A percentile compares a stretch with the other conserved stretches of the same genome.
These are phyloP conservation scores for Paecilomyces sp. DNA, from an alignment of 2,329 filamentous ascomycete species.

Conservation along the genomic window DNA sequence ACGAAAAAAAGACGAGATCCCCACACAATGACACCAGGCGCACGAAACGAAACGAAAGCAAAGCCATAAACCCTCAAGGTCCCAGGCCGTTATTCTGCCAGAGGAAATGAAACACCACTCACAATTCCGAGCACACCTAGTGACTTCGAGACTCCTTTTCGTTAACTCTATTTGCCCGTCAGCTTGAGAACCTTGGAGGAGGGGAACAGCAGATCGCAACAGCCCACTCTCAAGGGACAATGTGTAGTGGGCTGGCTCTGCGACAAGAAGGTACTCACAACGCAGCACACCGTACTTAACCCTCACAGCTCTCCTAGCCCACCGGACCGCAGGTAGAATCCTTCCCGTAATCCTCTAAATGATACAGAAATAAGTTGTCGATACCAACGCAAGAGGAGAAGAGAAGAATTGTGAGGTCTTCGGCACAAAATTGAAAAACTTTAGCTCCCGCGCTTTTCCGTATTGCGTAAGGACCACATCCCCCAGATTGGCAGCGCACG, in stretches of 20 bases:
- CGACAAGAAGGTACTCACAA: conserved; percentile 12
- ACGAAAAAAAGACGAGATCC: neutral
- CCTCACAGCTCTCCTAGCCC: conserved; percentile 18
- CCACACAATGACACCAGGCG: neutral
- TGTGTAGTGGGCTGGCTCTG: conserved; percentile 17
- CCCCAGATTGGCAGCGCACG: conserved; percentile 12
- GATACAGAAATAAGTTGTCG: conserved; percentile 1
- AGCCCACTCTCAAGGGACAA: conserved; percentile 18
- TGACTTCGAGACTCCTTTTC: neutral
- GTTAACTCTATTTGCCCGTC: neutral
- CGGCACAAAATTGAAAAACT: conserved; percentile 19
- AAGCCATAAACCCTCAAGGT: neutral
- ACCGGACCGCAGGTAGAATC: conserved; percentile 11
- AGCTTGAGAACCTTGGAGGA: conserved; percentile 18
- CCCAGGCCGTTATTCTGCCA: neutral
- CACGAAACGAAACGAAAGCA: neutral
- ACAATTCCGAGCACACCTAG: neutral
- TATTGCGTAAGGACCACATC: conserved; percentile 27
- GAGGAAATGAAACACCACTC: neutral
- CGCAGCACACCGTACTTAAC: conserved; percentile 9
- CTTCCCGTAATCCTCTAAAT: conserved; percentile 1
- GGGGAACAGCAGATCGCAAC: conserved; percentile 15
- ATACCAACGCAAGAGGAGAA: conserved; percentile 5
- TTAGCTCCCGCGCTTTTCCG: conserved; percentile 33
- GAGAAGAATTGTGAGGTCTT: conserved; percentile 4